Evolutionary conservation across 495 filamentous ascomycete species (phyloP), one percentile per base, ranked within the genome.

Genomic region (Jackrogersella minutella): DNA sequence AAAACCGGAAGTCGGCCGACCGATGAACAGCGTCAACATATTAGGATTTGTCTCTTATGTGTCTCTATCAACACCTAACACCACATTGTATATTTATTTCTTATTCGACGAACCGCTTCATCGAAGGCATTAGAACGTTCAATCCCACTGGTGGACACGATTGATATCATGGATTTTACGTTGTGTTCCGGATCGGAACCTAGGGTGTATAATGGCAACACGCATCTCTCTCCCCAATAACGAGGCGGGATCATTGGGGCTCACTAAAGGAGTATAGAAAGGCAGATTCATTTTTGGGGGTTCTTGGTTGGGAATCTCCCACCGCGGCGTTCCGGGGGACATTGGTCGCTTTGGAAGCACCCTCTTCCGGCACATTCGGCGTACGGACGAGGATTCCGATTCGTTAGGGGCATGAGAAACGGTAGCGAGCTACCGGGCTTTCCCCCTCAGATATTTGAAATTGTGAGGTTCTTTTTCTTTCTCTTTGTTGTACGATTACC

Each of bases 61-160:
- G 41, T 36, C 52, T 43, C 34, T 37, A 58, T 33, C 43, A 34
- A 54, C 44, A 53, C 49, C 62, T 56, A 58, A 60, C 57, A 70
- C 62, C 62, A 55, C 58, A 71, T 70, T 74, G 72, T 74, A 74
- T 74, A 74, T 73, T 73, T n/a, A n/a, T n/a, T 72, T 52, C 52
- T 39, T 26, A 33, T 40, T 50, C 54, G 58, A 46, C 43, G 41
- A 41, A 8, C 22, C 50, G 37, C 37, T 68, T 73, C 56, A 44
- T 55, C 64, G 51, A 61, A 46, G 52, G 39, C 58, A 66, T 66
- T 69, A 74, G 66, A 71, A 61, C 58, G 62, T 51, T 53, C 63
- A 40, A 62, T 58, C 66, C 66, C 61, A 70, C 57, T 31, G 67
- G 52, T 70, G 66, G 70, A 69, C 52, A 73, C 65, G 66, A 73